These are phyloP conservation scores for Mucor circinelloides DNA, from an alignment of 371 early-diverging fungal genomes.

Conservation along the genomic window DNA sequence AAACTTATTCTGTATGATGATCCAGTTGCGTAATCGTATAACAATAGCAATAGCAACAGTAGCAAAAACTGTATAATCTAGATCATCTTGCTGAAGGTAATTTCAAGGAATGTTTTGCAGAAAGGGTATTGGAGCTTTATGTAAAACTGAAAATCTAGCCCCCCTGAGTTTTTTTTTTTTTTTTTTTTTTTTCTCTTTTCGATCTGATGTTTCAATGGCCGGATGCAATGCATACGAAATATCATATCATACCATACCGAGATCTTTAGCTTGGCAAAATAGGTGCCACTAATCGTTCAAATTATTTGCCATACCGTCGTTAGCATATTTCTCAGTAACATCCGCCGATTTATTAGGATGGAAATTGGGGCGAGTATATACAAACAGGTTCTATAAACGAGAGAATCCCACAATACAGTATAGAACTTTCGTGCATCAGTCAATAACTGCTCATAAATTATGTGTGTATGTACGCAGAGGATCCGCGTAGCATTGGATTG, in stretches of 20 bases:
- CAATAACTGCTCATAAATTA: neutral
- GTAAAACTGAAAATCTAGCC: neutral
- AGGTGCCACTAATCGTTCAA: neutral
- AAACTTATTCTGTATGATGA: neutral
- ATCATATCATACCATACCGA: neutral
- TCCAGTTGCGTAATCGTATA: neutral
- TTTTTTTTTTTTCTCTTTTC: neutral
- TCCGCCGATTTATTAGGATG: neutral
- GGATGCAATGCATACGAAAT: too few species aligned
- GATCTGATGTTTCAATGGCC: neutral
- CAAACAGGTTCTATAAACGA: neutral
- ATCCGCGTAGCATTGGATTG: neutral
- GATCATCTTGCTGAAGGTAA: neutral
- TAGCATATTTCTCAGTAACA: neutral
- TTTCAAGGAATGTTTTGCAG: neutral
- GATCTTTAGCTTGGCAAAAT: neutral
- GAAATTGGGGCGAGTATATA: neutral
- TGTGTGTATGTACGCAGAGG: neutral
- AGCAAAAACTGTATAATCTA: neutral
- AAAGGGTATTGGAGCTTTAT: neutral
- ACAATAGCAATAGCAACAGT: neutral
- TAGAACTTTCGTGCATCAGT: neutral
- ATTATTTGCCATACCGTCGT: neutral
- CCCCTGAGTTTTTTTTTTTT: neutral
- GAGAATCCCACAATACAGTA: neutral